Evolutionary conservation across 1,284 basidiomycete genomes (phyloP).

Genomic region (Wallemia hederae): DNA sequence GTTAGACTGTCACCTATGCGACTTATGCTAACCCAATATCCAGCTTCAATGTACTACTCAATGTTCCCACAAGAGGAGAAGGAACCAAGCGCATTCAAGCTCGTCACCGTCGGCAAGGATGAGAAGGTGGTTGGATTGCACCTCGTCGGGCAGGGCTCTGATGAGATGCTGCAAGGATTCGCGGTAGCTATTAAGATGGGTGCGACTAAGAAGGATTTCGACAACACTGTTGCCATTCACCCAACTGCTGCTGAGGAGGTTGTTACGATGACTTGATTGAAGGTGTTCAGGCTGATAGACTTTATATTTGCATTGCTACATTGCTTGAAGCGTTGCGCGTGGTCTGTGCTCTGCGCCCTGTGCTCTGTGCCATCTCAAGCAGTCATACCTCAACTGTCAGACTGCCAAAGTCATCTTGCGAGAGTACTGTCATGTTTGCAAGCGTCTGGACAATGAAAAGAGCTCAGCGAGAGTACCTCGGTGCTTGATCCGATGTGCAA

Average conservation of each 20-base stretch:
- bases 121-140: conserved; percentile 87
- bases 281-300: too few species aligned
- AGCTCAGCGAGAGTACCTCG: too few species aligned
- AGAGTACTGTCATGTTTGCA: too few species aligned
- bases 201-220: conserved; percentile 51
- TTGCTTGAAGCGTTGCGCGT: too few species aligned
- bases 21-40: not conserved
- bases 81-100: conserved; percentile 76
- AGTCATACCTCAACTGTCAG: too few species aligned
- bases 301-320: too few species aligned
- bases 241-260: conserved; percentile 16
- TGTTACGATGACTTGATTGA: not conserved
- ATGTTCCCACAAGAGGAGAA: conserved; percentile 61
- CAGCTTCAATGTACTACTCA: conserved; percentile 58
- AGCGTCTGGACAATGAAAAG: too few species aligned
- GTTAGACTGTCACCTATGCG: conserved; percentile 2
- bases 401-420: too few species aligned
- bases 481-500: too few species aligned
- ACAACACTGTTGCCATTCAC: conserved; percentile 73
- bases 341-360: too few species aligned
- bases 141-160: conserved; percentile 62
- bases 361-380: too few species aligned
- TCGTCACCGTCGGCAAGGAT: conserved; percentile 55
- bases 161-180: conserved; percentile 83
- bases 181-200: conserved; percentile 89